Evolutionary conservation across 2,329 filamentous ascomycete species (phyloP).

Genomic region (Ophiostoma quercus): DNA sequence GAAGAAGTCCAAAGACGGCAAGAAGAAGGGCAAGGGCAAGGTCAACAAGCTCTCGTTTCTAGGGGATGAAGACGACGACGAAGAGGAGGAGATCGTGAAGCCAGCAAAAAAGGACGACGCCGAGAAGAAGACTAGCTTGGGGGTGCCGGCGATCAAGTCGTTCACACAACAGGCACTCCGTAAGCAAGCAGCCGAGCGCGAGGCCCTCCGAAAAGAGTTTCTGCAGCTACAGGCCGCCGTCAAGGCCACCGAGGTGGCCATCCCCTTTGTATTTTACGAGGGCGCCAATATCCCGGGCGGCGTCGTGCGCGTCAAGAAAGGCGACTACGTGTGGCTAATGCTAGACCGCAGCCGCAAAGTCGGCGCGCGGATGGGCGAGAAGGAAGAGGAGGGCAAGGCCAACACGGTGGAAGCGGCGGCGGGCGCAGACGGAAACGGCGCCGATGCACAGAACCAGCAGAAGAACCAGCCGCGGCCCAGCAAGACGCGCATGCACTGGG

Average conservation of each 20-base stretch:
- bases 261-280: slow-evolving; percentile 97
- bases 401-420: neutral
- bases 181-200: slow-evolving; percentile 68
- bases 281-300: slow-evolving; percentile 85
- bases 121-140: slow-evolving; percentile 33
- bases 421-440: neutral
- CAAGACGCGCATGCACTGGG: slow-evolving; percentile 76
- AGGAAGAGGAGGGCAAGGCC: slow-evolving; percentile 33
- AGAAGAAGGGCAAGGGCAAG: slow-evolving; percentile 45
- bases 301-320: slow-evolving; percentile 81
- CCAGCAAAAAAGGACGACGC: slow-evolving; percentile 18
- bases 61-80: slow-evolving; percentile 39
- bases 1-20: slow-evolving; percentile 37
- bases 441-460: neutral
- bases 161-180: slow-evolving; percentile 61
- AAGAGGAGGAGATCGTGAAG: slow-evolving; percentile 28
- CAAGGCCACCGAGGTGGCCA: slow-evolving; percentile 79
- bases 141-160: slow-evolving; percentile 57
- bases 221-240: slow-evolving; percentile 75
- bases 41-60: slow-evolving; percentile 56
- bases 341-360: slow-evolving; percentile 87
- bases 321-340: slow-evolving; percentile 88
- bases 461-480: slow-evolving; percentile 38
- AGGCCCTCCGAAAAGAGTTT: slow-evolving; percentile 73
- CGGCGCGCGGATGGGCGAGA: slow-evolving; percentile 70